These are phyloP conservation scores for Neofusicoccum kwambonambiense DNA, from an alignment of 2,329 filamentous ascomycete species.

Conservation along the genomic window DNA sequence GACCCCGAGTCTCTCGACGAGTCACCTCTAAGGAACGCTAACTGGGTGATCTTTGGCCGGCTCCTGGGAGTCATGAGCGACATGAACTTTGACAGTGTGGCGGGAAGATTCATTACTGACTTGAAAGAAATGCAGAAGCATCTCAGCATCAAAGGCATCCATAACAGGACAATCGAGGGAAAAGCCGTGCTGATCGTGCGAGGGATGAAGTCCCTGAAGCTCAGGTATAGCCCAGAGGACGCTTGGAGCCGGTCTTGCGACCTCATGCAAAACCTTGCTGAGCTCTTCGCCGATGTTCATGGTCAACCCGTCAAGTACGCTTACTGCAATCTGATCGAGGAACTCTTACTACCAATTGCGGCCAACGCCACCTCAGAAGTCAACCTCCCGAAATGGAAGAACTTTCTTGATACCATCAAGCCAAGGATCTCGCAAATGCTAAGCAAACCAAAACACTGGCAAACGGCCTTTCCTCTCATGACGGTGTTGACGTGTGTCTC, in stretches of 20 bases:
- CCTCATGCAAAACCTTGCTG: slow-evolving; percentile 78
- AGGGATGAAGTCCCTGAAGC: slow-evolving; percentile 84
- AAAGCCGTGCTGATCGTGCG: slow-evolving; percentile 84
- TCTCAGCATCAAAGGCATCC: slow-evolving; percentile 66
- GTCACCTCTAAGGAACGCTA: slow-evolving; percentile 83
- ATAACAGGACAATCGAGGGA: slow-evolving; percentile 68
- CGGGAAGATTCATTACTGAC: slow-evolving; percentile 77
- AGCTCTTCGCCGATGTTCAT: slow-evolving; percentile 79
- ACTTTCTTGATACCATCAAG: slow-evolving; percentile 76
- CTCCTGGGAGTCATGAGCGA: slow-evolving; percentile 95
- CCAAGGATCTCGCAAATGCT: slow-evolving; percentile 81
- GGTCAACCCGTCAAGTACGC: slow-evolving; percentile 89
- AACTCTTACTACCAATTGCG: slow-evolving; percentile 81
- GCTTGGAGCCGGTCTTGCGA: slow-evolving; percentile 86
- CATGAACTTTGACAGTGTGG: slow-evolving; percentile 82
- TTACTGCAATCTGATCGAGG: slow-evolving; percentile 89
- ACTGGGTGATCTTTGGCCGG: slow-evolving; percentile 93
- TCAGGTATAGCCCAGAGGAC: slow-evolving; percentile 71
- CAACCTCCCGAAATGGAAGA: slow-evolving; percentile 78
- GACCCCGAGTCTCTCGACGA: slow-evolving; percentile 76
- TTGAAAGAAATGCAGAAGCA: slow-evolving; percentile 77
- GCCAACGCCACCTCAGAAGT: slow-evolving; percentile 77
- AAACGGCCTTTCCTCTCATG: slow-evolving; percentile 81
- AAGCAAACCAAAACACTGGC: slow-evolving; percentile 89
- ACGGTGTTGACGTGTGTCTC: slow-evolving; percentile 86